Percentiles rank a stretch among this genome's conserved stretches.
Conservation (phyloP, 1,284 basidiomycete species). For the Trichosporon sp. region DNA sequence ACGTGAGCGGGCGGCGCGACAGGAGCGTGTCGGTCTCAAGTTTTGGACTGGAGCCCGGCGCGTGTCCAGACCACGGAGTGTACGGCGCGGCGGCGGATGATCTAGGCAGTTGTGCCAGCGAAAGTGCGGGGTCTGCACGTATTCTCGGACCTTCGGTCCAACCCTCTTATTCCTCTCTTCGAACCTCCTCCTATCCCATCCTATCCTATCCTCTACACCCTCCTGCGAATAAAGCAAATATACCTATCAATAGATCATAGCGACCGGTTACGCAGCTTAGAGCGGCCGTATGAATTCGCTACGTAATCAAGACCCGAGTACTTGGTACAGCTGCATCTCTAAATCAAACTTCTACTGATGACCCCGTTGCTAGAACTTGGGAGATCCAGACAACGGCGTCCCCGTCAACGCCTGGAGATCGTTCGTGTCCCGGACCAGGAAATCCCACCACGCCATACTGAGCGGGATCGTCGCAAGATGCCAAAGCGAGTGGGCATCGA, state of each 20-base stretch:
- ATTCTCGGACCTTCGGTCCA: too few species aligned
- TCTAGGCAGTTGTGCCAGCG: not conserved
- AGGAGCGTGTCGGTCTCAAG: not conserved
- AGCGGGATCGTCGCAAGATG: conserved; percentile 85
- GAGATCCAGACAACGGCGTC: not conserved
- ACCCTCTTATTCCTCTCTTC: not conserved
- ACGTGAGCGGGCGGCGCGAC: too few species aligned
- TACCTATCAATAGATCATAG: conserved; percentile 7
- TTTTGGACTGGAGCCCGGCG: too few species aligned
- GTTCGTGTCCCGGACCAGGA: conserved; percentile 55
- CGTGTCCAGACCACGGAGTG: not conserved
- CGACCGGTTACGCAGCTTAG: not conserved
- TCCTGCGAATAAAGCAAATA: not conserved
- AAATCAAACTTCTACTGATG: too few species aligned
- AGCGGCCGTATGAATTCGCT: conserved; percentile 6
- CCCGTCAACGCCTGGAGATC: conserved; percentile 37
- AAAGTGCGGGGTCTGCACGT: conserved; percentile 14
- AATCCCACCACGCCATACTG: conserved; percentile 78
- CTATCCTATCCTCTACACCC: not conserved
- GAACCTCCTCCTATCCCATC: not conserved
- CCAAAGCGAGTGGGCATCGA: conserved; percentile 97
- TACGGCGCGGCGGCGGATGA: not conserved
- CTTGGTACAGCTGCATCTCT: too few species aligned
- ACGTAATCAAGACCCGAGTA: not conserved
- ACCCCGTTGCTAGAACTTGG: not conserved